phyloP scores from a whole-genome alignment of 2,329 filamentous ascomycete species.

The Teratosphaeria pseudoeucalypti region DNA sequence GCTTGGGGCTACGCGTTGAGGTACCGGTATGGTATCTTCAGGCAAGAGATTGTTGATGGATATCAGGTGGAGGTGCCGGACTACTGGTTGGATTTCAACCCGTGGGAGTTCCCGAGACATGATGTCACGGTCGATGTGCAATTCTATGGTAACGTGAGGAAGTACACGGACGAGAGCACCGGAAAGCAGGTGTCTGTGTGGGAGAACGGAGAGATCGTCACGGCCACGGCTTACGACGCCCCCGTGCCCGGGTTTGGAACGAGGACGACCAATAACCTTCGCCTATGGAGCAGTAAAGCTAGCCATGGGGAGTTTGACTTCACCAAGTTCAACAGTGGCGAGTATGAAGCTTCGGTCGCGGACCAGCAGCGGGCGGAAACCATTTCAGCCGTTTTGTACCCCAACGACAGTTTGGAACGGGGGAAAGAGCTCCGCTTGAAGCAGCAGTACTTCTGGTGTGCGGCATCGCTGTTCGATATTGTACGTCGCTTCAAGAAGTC shows the following conservation, averaged over 20 bases:
- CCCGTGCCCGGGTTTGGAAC: conserved; percentile 78
- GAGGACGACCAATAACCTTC: conserved; percentile 86
- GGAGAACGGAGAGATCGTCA: conserved; percentile 89
- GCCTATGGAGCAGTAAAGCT: conserved; percentile 95
- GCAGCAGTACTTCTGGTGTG: conserved; percentile 99
- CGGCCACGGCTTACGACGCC: conserved; percentile 88
- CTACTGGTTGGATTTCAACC: conserved; percentile 99
- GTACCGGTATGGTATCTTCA: conserved; percentile 94
- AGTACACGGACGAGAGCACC: conserved; percentile 51
- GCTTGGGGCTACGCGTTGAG: conserved; percentile 96
- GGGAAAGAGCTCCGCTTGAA: conserved; percentile 96
- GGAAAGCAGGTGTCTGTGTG: conserved; percentile 68
- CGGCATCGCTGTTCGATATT: conserved; percentile 91
- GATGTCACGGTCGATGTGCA: conserved; percentile 95
- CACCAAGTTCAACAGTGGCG: conserved; percentile 96
- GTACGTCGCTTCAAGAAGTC: conserved; percentile 97
- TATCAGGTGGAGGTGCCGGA: conserved; percentile 98
- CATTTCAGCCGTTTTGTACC: conserved; percentile 93
- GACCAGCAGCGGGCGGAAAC: conserved; percentile 98
- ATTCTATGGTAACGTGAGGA: conserved; percentile 82
- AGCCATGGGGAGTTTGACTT: conserved; percentile 97
- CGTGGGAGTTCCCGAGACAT: conserved; percentile 95
- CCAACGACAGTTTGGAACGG: conserved; percentile 91
- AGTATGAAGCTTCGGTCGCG: conserved; percentile 96
- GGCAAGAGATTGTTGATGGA: conserved; percentile 95